These are phyloP conservation scores for Boletus reticulatus DNA, from an alignment of 768 basidiomycete species.

Conservation along the genomic window DNA sequence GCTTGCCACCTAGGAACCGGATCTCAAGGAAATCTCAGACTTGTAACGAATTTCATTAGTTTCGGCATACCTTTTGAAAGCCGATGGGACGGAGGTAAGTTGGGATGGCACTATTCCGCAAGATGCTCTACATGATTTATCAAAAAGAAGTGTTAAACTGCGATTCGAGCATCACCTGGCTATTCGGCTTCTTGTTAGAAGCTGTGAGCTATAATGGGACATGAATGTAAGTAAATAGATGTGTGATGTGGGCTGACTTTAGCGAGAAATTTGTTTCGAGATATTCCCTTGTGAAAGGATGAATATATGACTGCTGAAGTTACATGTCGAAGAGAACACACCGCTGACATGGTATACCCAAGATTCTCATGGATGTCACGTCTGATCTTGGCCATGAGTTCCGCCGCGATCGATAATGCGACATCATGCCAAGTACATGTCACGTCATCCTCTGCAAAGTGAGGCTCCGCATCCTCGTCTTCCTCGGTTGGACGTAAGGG, in stretches of 20 bases:
- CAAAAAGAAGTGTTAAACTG: neutral
- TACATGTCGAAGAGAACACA: constrained; percentile 36
- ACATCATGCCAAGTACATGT: constrained; percentile 86
- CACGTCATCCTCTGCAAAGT: constrained; percentile 30
- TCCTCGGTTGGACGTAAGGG: constrained; percentile 43
- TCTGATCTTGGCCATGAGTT: constrained; percentile 76
- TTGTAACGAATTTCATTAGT: neutral
- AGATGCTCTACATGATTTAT: constrained; percentile 57
- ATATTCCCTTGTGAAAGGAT: constrained; percentile 61
- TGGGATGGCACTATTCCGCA: constrained; percentile 81
- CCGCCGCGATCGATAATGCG: constrained; percentile 84
- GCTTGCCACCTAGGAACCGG: constrained; percentile 91
- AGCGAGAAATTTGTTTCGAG: constrained; percentile 91
- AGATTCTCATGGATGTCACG: constrained; percentile 64
- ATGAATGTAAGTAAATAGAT: neutral
- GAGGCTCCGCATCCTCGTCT: constrained; percentile 15
- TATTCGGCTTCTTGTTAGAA: constrained; percentile 89
- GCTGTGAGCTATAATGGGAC: constrained; percentile 63
- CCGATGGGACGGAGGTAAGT: constrained; percentile 78
- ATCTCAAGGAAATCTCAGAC: constrained; percentile 51
- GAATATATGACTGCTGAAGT: neutral
- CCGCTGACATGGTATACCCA: constrained; percentile 93
- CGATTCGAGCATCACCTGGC: constrained; percentile 53
- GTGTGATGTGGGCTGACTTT: constrained; percentile 53
- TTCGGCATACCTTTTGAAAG: constrained; percentile 73